phyloP scores from a whole-genome alignment of 2,329 filamentous ascomycete species.

The Penicillium brasilianum region DNA sequence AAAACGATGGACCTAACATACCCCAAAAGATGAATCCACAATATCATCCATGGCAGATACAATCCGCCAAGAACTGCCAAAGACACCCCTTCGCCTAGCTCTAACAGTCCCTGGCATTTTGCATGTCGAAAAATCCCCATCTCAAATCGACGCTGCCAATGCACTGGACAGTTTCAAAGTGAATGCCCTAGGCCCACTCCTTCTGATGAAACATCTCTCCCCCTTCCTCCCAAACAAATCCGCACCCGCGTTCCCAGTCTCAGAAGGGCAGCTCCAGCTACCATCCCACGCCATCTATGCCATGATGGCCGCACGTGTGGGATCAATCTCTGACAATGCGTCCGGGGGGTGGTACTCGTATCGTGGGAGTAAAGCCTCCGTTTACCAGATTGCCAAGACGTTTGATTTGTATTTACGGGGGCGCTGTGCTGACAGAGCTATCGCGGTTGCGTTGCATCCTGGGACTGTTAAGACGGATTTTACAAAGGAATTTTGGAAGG shows the following conservation, averaged over 20 bases:
- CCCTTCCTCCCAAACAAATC: slow-evolving; percentile 68
- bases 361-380: slow-evolving; percentile 74
- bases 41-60: slow-evolving; percentile 62
- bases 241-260: slow-evolving; percentile 43
- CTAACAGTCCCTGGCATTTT: slow-evolving; percentile 75
- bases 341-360: slow-evolving; percentile 84
- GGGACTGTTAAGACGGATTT: slow-evolving; percentile 79
- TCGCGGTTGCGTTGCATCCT: slow-evolving; percentile 75
- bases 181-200: slow-evolving; percentile 74
- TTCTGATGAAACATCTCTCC: slow-evolving; percentile 77
- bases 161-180: slow-evolving; percentile 73
- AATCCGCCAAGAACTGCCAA: slow-evolving; percentile 60
- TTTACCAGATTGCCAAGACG: slow-evolving; percentile 72
- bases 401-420: slow-evolving; percentile 70
- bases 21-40: slow-evolving; percentile 62
- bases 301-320: slow-evolving; percentile 79
- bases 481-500: slow-evolving; percentile 73
- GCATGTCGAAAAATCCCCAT: slow-evolving; percentile 72
- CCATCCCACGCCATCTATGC: slow-evolving; percentile 66
- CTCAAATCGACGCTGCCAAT: slow-evolving; percentile 64
- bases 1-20: neutral
- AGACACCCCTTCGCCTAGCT: slow-evolving; percentile 67
- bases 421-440: slow-evolving; percentile 64
- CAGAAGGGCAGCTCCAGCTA: slow-evolving; percentile 44
- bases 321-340: slow-evolving; percentile 72